Evolutionary conservation across 306 rosid species (phyloP).

Genomic region (Pyrus communis): DNA sequence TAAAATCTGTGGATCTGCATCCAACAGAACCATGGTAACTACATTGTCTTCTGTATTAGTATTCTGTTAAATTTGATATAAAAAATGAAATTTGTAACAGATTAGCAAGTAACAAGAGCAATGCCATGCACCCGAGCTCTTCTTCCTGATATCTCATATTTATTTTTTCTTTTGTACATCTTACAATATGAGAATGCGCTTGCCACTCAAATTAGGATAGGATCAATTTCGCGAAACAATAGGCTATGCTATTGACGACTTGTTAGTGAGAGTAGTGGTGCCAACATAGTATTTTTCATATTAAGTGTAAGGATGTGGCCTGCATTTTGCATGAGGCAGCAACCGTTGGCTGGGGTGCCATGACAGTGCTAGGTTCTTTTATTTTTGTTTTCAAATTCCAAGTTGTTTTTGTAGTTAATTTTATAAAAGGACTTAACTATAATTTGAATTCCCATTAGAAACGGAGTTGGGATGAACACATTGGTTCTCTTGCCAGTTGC

Average conservation of each 20-base stretch:
- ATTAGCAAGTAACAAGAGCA: neutral
- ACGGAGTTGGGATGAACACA: neutral
- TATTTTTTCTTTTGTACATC: neutral
- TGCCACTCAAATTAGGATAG: neutral
- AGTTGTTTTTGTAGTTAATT: neutral
- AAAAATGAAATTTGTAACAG: neutral
- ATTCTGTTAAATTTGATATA: neutral
- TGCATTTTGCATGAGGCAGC: neutral
- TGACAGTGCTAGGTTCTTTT: neutral
- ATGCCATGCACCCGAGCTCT: neutral
- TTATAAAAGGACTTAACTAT: neutral
- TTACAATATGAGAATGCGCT: neutral
- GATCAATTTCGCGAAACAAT: neutral
- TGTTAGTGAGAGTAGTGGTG: neutral
- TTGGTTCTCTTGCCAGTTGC: neutral
- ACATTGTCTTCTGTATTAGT: neutral
- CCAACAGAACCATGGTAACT: conserved; percentile 99
- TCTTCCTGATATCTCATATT: neutral
- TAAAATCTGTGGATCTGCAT: conserved; percentile 98
- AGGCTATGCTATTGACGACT: neutral
- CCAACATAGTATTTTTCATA: neutral
- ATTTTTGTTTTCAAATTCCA: neutral
- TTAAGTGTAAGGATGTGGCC: neutral
- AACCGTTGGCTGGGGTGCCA: neutral
- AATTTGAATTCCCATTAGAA: neutral